phyloP scores from a whole-genome alignment of 2,329 filamentous ascomycete species.

The Talaromyces funiculosus region DNA sequence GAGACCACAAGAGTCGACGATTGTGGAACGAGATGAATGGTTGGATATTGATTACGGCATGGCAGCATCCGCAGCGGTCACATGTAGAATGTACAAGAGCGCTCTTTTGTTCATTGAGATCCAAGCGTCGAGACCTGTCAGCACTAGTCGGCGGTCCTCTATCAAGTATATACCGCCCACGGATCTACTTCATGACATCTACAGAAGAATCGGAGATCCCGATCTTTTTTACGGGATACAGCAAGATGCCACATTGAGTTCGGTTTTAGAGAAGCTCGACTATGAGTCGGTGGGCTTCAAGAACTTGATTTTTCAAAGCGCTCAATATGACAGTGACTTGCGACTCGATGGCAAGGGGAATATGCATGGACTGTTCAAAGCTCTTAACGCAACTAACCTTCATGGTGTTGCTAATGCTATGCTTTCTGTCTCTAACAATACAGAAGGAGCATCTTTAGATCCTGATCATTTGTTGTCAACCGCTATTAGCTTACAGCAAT shows the following conservation, averaged over 20 bases:
- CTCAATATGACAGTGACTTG: constrained; percentile 82
- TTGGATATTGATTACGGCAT: constrained; percentile 71
- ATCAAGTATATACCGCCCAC: constrained; percentile 52
- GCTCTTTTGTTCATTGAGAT: constrained; percentile 80
- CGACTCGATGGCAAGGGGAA: constrained; percentile 55
- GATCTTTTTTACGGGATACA: constrained; percentile 92
- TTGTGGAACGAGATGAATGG: constrained; percentile 75
- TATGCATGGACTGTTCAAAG: constrained; percentile 65
- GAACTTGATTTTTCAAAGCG: constrained; percentile 82
- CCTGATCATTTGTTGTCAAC: constrained; percentile 71
- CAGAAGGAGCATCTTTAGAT: constrained; percentile 44
- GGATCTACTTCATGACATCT: constrained; percentile 72
- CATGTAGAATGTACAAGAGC: constrained; percentile 80
- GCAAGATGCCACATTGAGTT: constrained; percentile 68
- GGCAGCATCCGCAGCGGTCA: constrained; percentile 65
- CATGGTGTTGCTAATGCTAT: constrained; percentile 80
- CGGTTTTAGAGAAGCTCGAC: constrained; percentile 74
- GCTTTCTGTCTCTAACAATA: constrained; percentile 56
- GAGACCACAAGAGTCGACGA: constrained; percentile 67
- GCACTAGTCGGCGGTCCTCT: constrained; percentile 63
- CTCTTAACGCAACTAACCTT: constrained; percentile 73
- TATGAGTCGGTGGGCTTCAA: constrained; percentile 85
- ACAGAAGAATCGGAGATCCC: constrained; percentile 88
- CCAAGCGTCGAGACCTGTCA: constrained; percentile 51
- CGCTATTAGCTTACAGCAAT: constrained; percentile 77